Conservation (phyloP, 768 basidiomycete species). For the Tylopilus plumbeoviolaceoides region DNA sequence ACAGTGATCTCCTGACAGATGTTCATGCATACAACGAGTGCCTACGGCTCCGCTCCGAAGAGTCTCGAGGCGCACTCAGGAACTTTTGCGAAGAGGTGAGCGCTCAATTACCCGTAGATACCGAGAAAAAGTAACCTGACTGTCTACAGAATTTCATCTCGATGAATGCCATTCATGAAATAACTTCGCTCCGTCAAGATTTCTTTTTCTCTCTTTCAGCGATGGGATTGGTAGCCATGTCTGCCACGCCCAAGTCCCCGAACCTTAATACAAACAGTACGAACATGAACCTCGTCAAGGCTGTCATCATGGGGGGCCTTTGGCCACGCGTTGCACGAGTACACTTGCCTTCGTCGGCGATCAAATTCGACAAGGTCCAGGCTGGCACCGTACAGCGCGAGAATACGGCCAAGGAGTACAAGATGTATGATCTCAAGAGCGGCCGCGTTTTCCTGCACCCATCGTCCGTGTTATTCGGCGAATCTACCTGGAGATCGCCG, state of each 20-base stretch:
- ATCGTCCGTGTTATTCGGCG: constrained; percentile 71
- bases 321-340: constrained; percentile 83
- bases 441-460: constrained; percentile 81
- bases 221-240: constrained; percentile 61
- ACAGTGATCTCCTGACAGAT: constrained; percentile 86
- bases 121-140: neutral
- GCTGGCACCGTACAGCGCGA: constrained; percentile 82
- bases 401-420: constrained; percentile 80
- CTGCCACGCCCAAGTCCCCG: constrained; percentile 42
- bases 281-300: constrained; percentile 76
- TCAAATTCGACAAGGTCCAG: constrained; percentile 83
- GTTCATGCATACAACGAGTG: constrained; percentile 70
- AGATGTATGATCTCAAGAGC: constrained; percentile 65
- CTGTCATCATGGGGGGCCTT: constrained; percentile 79
- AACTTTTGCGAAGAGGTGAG: constrained; percentile 69
- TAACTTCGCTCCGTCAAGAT: constrained; percentile 72
- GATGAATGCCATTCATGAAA: constrained; percentile 64
- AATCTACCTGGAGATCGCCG: constrained; percentile 67
- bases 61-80: constrained; percentile 42
- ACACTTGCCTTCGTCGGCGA: constrained; percentile 63
- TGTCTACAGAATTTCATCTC: constrained; percentile 77
- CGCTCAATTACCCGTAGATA: neutral
- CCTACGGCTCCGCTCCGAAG: constrained; percentile 45
- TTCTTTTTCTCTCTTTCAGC: constrained; percentile 66
- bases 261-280: constrained; percentile 60